Percentiles rank a stretch among this genome's conserved stretches.
Conservation (phyloP, 2,329 filamentous ascomycete genomes). For the Tolypocladium guangdongense region DNA sequence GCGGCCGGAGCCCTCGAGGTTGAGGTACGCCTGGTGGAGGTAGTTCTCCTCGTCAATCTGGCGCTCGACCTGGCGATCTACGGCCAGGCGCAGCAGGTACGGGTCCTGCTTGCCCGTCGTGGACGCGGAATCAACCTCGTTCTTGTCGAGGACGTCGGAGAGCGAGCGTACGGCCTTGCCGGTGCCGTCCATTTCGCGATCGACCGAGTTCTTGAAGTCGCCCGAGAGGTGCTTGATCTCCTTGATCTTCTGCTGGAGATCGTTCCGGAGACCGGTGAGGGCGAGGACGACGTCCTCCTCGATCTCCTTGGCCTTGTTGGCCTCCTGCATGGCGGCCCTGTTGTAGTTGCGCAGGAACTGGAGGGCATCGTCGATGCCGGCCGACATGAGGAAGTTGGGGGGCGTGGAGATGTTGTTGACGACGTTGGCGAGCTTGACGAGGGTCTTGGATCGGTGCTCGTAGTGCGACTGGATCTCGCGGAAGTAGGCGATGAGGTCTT, state of each 20-base stretch:
- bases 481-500: slow-evolving; percentile 90
- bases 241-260: slow-evolving; percentile 93
- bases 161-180: slow-evolving; percentile 67
- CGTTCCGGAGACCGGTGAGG: slow-evolving; percentile 72
- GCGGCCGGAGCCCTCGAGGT: slow-evolving; percentile 85
- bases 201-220: slow-evolving; percentile 94
- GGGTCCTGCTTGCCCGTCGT: slow-evolving; percentile 85
- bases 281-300: slow-evolving; percentile 86
- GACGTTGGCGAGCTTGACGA: slow-evolving; percentile 73
- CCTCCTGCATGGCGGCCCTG: slow-evolving; percentile 66
- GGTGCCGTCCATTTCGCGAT: slow-evolving; percentile 86
- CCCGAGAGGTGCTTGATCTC: slow-evolving; percentile 90
- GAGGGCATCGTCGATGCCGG: slow-evolving; percentile 80
- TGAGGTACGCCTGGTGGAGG: slow-evolving; percentile 87
- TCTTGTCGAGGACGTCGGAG: slow-evolving; percentile 71
- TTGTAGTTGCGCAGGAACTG: slow-evolving; percentile 75
- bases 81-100: slow-evolving; percentile 73
- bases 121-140: slow-evolving; percentile 61
- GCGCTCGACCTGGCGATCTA: slow-evolving; percentile 82
- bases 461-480: slow-evolving; percentile 85
- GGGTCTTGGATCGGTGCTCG: slow-evolving; percentile 71
- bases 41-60: slow-evolving; percentile 98
- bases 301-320: slow-evolving; percentile 81
- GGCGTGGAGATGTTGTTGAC: slow-evolving; percentile 72
- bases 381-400: slow-evolving; percentile 63